Evolutionary conservation across 2,329 filamentous ascomycete genomes (phyloP).

Genomic region (Cyphellophora attinorum): DNA sequence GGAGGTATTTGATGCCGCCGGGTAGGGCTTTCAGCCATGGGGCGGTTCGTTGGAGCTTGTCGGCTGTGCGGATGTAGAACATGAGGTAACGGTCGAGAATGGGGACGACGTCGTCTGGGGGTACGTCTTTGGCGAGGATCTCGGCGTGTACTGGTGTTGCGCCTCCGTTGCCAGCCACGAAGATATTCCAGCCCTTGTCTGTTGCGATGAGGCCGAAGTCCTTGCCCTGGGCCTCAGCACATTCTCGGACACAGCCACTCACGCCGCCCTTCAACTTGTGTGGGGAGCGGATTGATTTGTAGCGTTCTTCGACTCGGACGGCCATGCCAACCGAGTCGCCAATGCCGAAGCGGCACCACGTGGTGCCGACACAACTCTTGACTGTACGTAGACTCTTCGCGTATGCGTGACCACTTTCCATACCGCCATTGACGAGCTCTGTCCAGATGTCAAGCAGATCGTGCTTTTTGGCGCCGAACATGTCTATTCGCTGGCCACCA

Average conservation of each 20-base stretch:
- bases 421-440: constrained; percentile 67
- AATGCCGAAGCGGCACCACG: constrained; percentile 83
- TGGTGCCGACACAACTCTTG: constrained; percentile 79
- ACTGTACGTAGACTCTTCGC: constrained; percentile 82
- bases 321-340: constrained; percentile 89
- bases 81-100: constrained; percentile 83
- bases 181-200: constrained; percentile 89
- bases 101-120: constrained; percentile 69
- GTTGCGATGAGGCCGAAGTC: constrained; percentile 89
- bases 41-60: constrained; percentile 80
- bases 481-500: constrained; percentile 80
- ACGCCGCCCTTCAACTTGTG: constrained; percentile 91
- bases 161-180: constrained; percentile 80
- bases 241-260: constrained; percentile 84
- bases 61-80: constrained; percentile 88
- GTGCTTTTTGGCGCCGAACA: constrained; percentile 86
- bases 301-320: constrained; percentile 75
- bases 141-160: constrained; percentile 76
- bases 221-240: constrained; percentile 85
- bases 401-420: constrained; percentile 87
- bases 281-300: constrained; percentile 80
- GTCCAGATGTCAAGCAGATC: constrained; percentile 77
- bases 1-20: constrained; percentile 73
- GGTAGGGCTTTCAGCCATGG: constrained; percentile 79
- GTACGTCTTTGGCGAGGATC: constrained; percentile 75